Conservation (phyloP, 108 stramenopile species). For the Skeletonema grethae region DNA sequence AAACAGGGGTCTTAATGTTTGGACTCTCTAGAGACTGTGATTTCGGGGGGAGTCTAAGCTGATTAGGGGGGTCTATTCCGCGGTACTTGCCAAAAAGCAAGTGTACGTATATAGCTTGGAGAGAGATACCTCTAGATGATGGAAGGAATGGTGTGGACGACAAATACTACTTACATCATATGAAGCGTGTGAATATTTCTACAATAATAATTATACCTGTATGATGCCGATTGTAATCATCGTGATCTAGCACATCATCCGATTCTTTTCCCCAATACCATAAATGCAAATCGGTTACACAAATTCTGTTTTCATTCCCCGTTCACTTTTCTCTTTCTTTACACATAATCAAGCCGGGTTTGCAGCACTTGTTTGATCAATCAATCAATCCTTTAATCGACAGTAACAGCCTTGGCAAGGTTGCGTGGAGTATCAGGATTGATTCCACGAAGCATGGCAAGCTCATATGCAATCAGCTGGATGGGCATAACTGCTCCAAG, state of each 20-base stretch:
- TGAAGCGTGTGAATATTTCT: constrained; percentile 14
- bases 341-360: not conserved
- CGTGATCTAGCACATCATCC: not conserved
- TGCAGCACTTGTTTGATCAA: too few species aligned
- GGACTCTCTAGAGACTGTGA: too few species aligned
- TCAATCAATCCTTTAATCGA: constrained; percentile 66
- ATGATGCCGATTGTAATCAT: constrained; percentile 3
- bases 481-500: constrained; percentile 93
- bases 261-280: not conserved
- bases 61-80: too few species aligned
- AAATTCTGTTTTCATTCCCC: not conserved
- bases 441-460: constrained; percentile 93
- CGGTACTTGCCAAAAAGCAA: too few species aligned
- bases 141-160: too few species aligned
- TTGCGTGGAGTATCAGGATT: constrained; percentile 98
- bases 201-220: constrained; percentile 10
- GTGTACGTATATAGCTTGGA: too few species aligned
- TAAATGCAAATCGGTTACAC: not conserved
- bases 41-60: too few species aligned
- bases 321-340: not conserved
- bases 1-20: too few species aligned
- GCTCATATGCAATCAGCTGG: constrained; percentile 97
- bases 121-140: too few species aligned
- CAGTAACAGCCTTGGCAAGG: constrained; percentile 98
- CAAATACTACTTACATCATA: too few species aligned